These are phyloP conservation scores for Vachellia collinsii DNA, from an alignment of 306 rosid genomes.

Conservation along the genomic window DNA sequence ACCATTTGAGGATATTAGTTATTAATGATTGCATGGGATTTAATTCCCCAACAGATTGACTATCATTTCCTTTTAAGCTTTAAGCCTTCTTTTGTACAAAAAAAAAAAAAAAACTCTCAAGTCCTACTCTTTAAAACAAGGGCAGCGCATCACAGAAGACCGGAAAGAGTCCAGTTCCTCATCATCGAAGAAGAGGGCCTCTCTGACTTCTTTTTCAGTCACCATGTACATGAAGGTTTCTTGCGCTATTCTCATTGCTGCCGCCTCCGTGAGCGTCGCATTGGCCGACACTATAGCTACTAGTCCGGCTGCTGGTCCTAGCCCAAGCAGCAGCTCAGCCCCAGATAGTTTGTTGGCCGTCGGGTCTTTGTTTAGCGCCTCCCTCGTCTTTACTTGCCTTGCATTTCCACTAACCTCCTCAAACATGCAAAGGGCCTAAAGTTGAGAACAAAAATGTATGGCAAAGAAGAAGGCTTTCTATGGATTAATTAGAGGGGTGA, in stretches of 20 bases:
- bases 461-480: background rate
- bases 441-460: background rate
- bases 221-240: background rate
- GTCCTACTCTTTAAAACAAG: too few relatives aligned
- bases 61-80: too few relatives aligned
- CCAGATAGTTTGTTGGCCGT: background rate
- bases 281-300: background rate
- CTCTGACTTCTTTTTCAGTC: background rate
- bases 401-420: slow-evolving; percentile 42
- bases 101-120: too few relatives aligned
- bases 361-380: slow-evolving; percentile 39
- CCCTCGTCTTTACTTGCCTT: slow-evolving; percentile 57
- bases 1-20: too few relatives aligned
- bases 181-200: background rate
- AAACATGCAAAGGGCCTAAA: background rate
- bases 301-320: background rate
- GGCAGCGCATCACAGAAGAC: background rate
- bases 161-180: background rate
- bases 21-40: too few relatives aligned
- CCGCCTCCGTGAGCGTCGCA: background rate
- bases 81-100: too few relatives aligned
- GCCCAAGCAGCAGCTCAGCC: background rate
- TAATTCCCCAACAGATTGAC: too few relatives aligned
- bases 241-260: background rate
- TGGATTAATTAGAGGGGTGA: background rate